Conservation (phyloP, 1,284 basidiomycete genomes). For the Porogramme epimiltina region DNA sequence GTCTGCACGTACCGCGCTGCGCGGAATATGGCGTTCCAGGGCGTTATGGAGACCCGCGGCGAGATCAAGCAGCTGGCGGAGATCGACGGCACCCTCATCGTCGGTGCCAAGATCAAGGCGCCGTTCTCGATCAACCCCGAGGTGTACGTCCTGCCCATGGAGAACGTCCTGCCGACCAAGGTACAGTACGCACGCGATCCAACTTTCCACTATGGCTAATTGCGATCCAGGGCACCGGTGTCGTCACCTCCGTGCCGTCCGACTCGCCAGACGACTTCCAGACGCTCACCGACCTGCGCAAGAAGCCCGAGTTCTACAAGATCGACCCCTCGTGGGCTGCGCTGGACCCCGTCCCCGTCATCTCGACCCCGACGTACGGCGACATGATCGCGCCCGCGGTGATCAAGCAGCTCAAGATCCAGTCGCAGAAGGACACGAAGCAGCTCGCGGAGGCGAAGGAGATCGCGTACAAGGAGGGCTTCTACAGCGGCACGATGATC, state of each 20-base stretch:
- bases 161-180: slow-evolving; percentile 94
- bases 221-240: slow-evolving; percentile 97
- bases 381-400: slow-evolving; percentile 90
- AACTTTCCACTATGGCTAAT: slow-evolving; percentile 26
- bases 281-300: slow-evolving; percentile 90
- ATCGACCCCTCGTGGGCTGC: slow-evolving; percentile 91
- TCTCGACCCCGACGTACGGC: slow-evolving; percentile 89
- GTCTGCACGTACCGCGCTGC: slow-evolving; percentile 90
- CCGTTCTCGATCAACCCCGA: slow-evolving; percentile 84
- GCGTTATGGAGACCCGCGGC: slow-evolving; percentile 72
- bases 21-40: slow-evolving; percentile 98
- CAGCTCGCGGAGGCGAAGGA: slow-evolving; percentile 97
- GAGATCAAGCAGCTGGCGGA: slow-evolving; percentile 75
- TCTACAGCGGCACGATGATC: slow-evolving; percentile 91
- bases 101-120: slow-evolving; percentile 92
- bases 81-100: slow-evolving; percentile 77
- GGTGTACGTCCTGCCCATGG: slow-evolving; percentile 98
- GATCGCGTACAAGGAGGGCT: slow-evolving; percentile 97
- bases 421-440: slow-evolving; percentile 93
- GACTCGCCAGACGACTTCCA: slow-evolving; percentile 98
- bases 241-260: slow-evolving; percentile 97
- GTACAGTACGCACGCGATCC: slow-evolving; percentile 34
- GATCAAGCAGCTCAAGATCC: slow-evolving; percentile 91
- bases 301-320: slow-evolving; percentile 97
- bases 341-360: slow-evolving; percentile 86